Evolutionary conservation across 2,329 filamentous ascomycete species (phyloP).

Genomic region (Cercospora sp.): DNA sequence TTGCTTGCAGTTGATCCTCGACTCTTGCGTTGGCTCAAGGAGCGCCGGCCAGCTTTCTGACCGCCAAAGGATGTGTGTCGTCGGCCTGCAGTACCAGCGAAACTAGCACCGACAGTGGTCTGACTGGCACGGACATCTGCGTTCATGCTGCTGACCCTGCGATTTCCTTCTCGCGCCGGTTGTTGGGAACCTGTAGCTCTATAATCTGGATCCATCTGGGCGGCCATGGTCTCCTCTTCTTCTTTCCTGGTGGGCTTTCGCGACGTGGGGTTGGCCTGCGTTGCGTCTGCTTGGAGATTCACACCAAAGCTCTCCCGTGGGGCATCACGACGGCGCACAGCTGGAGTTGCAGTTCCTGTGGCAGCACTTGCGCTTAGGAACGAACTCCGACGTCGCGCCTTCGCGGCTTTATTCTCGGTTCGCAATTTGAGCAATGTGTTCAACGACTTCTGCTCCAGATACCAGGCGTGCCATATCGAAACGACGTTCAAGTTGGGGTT

Average conservation of each 20-base stretch:
- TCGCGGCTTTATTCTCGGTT: constrained; percentile 42
- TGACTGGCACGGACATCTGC: constrained; percentile 50
- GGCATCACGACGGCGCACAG: constrained; percentile 59
- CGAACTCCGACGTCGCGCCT: constrained; percentile 64
- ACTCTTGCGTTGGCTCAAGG: constrained; percentile 53
- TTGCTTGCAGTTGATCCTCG: constrained; percentile 59
- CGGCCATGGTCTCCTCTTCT: constrained; percentile 51
- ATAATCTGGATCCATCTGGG: constrained; percentile 52
- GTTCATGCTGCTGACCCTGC: constrained; percentile 86
- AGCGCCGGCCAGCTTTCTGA: constrained; percentile 60
- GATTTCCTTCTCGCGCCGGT: constrained; percentile 55
- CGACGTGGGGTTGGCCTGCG: constrained; percentile 25
- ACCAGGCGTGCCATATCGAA: constrained; percentile 81
- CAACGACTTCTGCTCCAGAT: constrained; percentile 66
- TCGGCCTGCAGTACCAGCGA: constrained; percentile 58
- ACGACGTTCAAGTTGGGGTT: constrained; percentile 76
- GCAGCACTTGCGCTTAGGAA: constrained; percentile 57
- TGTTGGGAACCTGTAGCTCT: constrained; percentile 49
- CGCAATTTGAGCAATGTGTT: constrained; percentile 45
- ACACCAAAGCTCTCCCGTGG: constrained; percentile 76
- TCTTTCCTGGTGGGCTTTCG: constrained; percentile 36
- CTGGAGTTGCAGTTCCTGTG: constrained; percentile 75
- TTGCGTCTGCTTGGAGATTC: constrained; percentile 39
- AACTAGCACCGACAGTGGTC: constrained; percentile 45
- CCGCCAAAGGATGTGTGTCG: constrained; percentile 71